Base-by-base conservation (phyloP, 169 alveolate species). In the Plasmodium gonderi region DNA sequence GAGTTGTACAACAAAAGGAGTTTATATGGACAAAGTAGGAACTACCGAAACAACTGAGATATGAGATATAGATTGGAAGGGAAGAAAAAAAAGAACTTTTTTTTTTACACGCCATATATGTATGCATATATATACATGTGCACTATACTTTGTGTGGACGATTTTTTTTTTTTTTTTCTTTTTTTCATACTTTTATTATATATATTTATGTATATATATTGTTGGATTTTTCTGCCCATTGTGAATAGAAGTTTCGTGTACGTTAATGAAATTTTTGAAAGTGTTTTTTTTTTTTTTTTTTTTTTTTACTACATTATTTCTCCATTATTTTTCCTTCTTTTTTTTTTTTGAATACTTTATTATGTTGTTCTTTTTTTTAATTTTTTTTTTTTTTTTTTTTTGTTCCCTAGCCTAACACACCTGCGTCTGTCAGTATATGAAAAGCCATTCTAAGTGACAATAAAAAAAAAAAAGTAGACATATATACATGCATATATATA, bases 1-100 rank as follows among this genome's bases (percentile, higher is more conserved):
- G 79, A 80, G 45, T 45, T 80, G 7, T 80, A 80, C 69, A 45
- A 79, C 67, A 77, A 77, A 26, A 80, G 77, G 79, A 80, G 79
- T 33, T 9, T 80, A 26, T 80, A 80, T 36, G 40, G 76, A 36
- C 91, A 80, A 68, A 64, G 49, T 45, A 54, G 69, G 60, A 80
- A 17, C 23, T 80, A 60, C 69, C 40, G 60, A 23, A 54, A 80
- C 40, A 29, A 51, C 36, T 79, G 6, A 79, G 47, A 51, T 36
- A 40, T 4, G 89, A 31, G 64, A 64, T 8, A 29, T 11, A 4
- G 77, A 23, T 17, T n/a, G 20, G 20, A 17, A 23, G 7, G 17
- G 64, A n/a, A 11, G 49, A 44, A 77, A 23, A 65, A 6, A 6
- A 26, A 26, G 77, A 54, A 6, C n/a, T 54, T 54, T n/a, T 9